These are phyloP conservation scores for Beauveria sp. DNA, from an alignment of 2,329 filamentous ascomycete genomes.

Conservation along the genomic window DNA sequence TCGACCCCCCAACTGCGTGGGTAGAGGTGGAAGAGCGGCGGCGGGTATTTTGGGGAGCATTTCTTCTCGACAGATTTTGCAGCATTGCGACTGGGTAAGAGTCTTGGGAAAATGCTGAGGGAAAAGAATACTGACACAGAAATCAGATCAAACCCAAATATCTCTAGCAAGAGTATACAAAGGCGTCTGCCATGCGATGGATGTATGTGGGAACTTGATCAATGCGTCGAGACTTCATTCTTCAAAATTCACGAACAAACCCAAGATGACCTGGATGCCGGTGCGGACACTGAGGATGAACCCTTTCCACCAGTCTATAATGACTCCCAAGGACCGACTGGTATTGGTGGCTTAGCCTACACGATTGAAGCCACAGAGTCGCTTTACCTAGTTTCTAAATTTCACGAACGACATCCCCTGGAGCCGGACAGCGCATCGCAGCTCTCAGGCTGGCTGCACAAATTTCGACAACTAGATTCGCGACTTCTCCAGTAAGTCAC, in stretches of 20 bases:
- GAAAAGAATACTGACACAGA: slow-evolving; percentile 19
- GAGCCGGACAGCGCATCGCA: slow-evolving; percentile 28
- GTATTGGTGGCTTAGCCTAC: slow-evolving; percentile 33
- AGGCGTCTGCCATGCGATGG: slow-evolving; percentile 33
- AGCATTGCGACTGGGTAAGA: slow-evolving; percentile 33
- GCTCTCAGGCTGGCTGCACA: slow-evolving; percentile 33
- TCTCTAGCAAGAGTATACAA: slow-evolving; percentile 13
- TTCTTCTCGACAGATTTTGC: slow-evolving; percentile 33
- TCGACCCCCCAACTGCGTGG: slow-evolving; percentile 21
- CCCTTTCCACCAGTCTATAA: slow-evolving; percentile 1
- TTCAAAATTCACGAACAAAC: slow-evolving; percentile 19
- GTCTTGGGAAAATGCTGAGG: slow-evolving; percentile 2
- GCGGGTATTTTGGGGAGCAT: slow-evolving; percentile 34
- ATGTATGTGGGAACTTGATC: slow-evolving; percentile 28
- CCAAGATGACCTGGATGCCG: slow-evolving; percentile 17
- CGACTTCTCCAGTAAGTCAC: slow-evolving; percentile 30
- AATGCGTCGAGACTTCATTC: slow-evolving; percentile 23
- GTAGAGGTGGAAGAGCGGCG: slow-evolving; percentile 30
- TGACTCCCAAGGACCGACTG: not conserved
- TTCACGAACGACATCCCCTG: slow-evolving; percentile 34
- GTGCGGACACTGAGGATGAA: slow-evolving; percentile 20
- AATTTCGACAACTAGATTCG: slow-evolving; percentile 38
- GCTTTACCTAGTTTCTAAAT: slow-evolving; percentile 32
- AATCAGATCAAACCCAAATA: slow-evolving; percentile 22
- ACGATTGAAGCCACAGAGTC: slow-evolving; percentile 38